Conservation (phyloP, 768 basidiomycete genomes). For the Suillus weaverae region DNA sequence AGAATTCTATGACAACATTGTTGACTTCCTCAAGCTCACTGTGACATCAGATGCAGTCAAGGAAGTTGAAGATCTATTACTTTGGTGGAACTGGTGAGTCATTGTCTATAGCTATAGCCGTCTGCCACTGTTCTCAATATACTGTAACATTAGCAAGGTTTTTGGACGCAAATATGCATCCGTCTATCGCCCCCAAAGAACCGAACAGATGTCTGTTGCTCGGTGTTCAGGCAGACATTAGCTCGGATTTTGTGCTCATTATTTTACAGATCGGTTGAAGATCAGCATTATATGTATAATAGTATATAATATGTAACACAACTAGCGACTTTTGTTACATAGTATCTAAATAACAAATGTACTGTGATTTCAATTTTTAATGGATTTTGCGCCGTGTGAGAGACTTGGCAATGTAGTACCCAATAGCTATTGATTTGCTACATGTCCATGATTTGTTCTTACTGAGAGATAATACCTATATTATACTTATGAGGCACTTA, state of each 20-base stretch:
- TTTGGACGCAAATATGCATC: not conserved
- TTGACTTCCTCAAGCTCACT: constrained; percentile 15
- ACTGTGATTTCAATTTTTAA: not conserved
- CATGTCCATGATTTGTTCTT: not conserved
- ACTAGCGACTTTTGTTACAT: not conserved
- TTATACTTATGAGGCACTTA: not conserved
- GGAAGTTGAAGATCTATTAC: constrained; percentile 8
- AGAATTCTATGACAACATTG: constrained; percentile 16
- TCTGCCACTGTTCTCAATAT: not conserved
- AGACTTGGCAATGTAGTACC: not conserved
- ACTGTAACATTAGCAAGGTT: not conserved
- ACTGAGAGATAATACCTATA: not conserved
- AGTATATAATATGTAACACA: not conserved
- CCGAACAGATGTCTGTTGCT: not conserved
- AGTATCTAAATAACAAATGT: not conserved
- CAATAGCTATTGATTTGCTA: not conserved
- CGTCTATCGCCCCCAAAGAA: not conserved
- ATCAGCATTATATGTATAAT: not conserved
- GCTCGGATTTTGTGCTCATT: not conserved
- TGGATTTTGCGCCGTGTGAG: not conserved
- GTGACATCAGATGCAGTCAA: not conserved
- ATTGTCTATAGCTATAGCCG: not conserved
- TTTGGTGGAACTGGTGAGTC: constrained; percentile 18
- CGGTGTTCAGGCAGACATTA: not conserved
- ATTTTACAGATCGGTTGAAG: not conserved